These are phyloP conservation scores for Metschnikowia lachancei DNA, from an alignment of 805 yeast genomes.

Conservation along the genomic window DNA sequence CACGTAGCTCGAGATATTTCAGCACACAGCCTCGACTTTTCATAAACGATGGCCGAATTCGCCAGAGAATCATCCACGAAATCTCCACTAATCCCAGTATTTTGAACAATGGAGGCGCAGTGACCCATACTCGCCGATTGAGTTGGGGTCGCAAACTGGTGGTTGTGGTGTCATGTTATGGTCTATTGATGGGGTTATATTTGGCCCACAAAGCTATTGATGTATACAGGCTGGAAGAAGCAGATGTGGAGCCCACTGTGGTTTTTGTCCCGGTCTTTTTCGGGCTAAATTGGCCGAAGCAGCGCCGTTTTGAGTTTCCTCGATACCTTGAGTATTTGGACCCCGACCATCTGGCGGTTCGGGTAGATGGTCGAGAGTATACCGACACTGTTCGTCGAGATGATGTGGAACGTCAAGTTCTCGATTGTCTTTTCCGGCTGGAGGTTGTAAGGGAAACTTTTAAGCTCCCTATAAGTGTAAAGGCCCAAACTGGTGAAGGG, in stretches of 20 bases:
- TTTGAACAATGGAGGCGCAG: neutral
- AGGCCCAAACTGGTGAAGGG: neutral
- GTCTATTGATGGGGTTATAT: slow-evolving; percentile 15
- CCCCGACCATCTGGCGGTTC: slow-evolving; percentile 18
- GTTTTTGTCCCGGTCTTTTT: slow-evolving; percentile 30
- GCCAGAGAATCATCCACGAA: slow-evolving; percentile 11
- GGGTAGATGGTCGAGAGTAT: slow-evolving; percentile 1
- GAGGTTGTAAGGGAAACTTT: slow-evolving; percentile 24
- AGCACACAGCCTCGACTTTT: neutral
- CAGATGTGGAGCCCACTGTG: neutral
- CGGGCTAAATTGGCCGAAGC: slow-evolving; percentile 27
- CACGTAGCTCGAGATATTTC: neutral
- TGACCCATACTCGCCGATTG: neutral
- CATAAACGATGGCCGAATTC: neutral
- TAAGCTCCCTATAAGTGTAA: slow-evolving; percentile 30
- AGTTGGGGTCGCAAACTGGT: neutral
- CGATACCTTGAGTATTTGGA: slow-evolving; percentile 27
- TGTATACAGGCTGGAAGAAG: slow-evolving; percentile 12
- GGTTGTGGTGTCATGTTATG: slow-evolving; percentile 8
- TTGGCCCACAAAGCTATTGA: slow-evolving; percentile 20
- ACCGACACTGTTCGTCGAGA: slow-evolving; percentile 18
- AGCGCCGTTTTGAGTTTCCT: slow-evolving; percentile 27
- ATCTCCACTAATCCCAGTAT: slow-evolving; percentile 14
- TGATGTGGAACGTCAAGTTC: slow-evolving; percentile 27
- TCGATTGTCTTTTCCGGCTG: slow-evolving; percentile 26